Percentiles rank a stretch among this genome's conserved stretches.
phyloP scores from a whole-genome alignment of 257 asterid genomes.

The Salvia splendens region DNA sequence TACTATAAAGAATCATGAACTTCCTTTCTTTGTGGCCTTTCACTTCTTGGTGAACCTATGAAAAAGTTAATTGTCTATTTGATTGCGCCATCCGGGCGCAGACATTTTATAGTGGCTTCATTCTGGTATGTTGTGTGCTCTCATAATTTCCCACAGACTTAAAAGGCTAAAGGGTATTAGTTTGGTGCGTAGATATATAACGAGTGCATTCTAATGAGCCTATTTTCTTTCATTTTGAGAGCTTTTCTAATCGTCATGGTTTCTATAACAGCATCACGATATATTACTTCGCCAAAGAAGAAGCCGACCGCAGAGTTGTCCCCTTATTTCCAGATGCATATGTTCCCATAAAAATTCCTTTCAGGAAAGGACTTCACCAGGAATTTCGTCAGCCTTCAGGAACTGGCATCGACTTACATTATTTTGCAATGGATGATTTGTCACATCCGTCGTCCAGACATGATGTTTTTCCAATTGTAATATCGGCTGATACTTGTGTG shows the following conservation, averaged over 20 bases:
- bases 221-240: conserved; percentile 11
- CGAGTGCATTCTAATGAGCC: conserved; percentile 11
- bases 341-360: conserved; percentile 59
- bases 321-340: conserved; percentile 54
- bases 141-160: not conserved
- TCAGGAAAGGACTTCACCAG: conserved; percentile 71
- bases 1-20: not conserved
- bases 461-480: conserved; percentile 61
- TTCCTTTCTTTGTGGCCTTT: conserved; percentile 7
- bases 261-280: conserved; percentile 65
- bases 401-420: conserved; percentile 65
- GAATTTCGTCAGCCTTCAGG: conserved; percentile 75
- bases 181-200: not conserved
- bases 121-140: not conserved
- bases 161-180: not conserved
- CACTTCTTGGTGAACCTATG: not conserved
- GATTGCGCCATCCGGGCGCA: not conserved
- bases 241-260: conserved; percentile 32
- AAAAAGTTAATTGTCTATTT: not conserved
- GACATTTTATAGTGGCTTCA: not conserved
- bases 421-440: conserved; percentile 48
- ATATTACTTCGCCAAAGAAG: conserved; percentile 72
- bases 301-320: conserved; percentile 43
- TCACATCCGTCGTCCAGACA: conserved; percentile 46
- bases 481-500: conserved; percentile 59